A percentile compares a stretch with the other conserved stretches of the same genome.
Evolutionary conservation across 257 asterid genomes (phyloP).

Genomic region (Solanum paucissectum): DNA sequence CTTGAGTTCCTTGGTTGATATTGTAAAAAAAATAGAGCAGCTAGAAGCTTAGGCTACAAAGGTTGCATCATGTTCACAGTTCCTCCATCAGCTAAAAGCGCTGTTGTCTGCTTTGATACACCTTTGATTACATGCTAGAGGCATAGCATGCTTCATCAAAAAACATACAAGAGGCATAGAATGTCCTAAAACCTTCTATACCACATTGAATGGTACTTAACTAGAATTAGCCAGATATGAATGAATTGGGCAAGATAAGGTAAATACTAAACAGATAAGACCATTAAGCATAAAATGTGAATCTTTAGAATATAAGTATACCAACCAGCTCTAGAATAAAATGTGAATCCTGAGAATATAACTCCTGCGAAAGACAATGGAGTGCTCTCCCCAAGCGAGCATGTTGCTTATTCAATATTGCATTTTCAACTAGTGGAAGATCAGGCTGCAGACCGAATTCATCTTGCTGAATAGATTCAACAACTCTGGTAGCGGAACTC

Average conservation of each 20-base stretch:
- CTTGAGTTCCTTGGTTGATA: neutral
- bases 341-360: constrained; percentile 97
- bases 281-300: constrained; percentile 56
- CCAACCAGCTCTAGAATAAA: constrained; percentile 92
- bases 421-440: constrained; percentile 52
- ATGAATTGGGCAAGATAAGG: neutral
- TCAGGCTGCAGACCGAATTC: constrained; percentile 76
- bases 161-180: neutral
- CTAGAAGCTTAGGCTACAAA: neutral
- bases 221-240: neutral
- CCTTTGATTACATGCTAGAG: neutral
- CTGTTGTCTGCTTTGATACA: neutral
- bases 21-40: neutral
- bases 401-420: constrained; percentile 87
- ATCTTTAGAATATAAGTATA: constrained; percentile 58
- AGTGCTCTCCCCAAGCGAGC: constrained; percentile 98
- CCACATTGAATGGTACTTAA: neutral
- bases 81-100: neutral
- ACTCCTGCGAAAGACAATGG: constrained; percentile 90
- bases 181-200: neutral
- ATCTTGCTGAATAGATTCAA: constrained; percentile 66
- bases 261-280: neutral
- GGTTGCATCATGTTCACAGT: neutral
- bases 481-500: constrained; percentile 30
- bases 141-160: neutral